Percentiles rank a stretch among this genome's conserved stretches.
phyloP scores from a whole-genome alignment of 306 rosid species.

The Cicer judaicum region DNA sequence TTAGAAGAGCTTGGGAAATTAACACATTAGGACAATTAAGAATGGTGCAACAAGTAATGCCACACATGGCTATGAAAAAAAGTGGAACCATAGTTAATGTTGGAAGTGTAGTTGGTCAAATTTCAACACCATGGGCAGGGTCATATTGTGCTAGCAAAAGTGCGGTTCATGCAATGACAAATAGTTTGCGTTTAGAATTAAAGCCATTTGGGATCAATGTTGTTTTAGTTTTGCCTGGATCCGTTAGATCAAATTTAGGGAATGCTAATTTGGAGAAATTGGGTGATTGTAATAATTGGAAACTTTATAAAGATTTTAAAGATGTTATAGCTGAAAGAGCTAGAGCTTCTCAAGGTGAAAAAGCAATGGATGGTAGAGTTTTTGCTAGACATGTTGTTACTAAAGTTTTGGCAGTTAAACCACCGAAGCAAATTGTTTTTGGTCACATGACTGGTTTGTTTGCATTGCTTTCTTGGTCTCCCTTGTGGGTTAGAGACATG shows the following conservation, averaged over 20 bases:
- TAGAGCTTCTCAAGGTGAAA: slow-evolving; percentile 74
- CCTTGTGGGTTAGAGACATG: slow-evolving; percentile 72
- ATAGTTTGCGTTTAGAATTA: slow-evolving; percentile 65
- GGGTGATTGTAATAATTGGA: slow-evolving; percentile 57
- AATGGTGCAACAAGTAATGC: slow-evolving; percentile 76
- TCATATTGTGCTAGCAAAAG: slow-evolving; percentile 80
- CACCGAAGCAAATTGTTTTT: slow-evolving; percentile 70
- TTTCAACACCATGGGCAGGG: slow-evolving; percentile 89
- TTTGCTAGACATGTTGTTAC: slow-evolving; percentile 72
- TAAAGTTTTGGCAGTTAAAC: slow-evolving; percentile 58
- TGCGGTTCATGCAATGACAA: slow-evolving; percentile 67
- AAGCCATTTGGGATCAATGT: slow-evolving; percentile 79
- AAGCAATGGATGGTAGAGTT: slow-evolving; percentile 63
- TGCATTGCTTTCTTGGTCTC: slow-evolving; percentile 71
- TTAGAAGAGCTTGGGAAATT: slow-evolving; percentile 74
- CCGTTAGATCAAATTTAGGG: slow-evolving; percentile 76
- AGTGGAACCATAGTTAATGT: slow-evolving; percentile 73
- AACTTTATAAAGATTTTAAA: slow-evolving; percentile 64
- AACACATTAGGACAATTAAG: slow-evolving; percentile 75
- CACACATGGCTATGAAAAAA: slow-evolving; percentile 68
- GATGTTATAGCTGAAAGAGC: slow-evolving; percentile 69
- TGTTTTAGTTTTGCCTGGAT: slow-evolving; percentile 73
- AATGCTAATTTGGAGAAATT: slow-evolving; percentile 55
- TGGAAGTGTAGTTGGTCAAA: slow-evolving; percentile 72
- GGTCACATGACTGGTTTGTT: slow-evolving; percentile 81